Percentiles rank a stretch among this genome's conserved stretches.
These are phyloP conservation scores for Alternaria ethzedia DNA, from an alignment of 2,329 filamentous ascomycete species.

Conservation along the genomic window DNA sequence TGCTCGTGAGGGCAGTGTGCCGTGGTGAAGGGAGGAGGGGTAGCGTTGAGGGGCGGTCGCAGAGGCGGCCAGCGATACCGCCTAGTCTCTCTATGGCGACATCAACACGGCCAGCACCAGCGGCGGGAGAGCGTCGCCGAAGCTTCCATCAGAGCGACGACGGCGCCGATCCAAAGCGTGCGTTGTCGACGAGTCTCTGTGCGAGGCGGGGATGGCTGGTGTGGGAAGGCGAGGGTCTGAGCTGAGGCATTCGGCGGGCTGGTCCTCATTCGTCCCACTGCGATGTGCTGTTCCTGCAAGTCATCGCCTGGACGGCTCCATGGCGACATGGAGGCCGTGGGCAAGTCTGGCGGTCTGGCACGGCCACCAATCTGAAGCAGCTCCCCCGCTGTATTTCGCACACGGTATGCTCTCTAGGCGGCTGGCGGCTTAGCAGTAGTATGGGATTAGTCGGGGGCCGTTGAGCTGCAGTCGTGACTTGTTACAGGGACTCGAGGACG, in stretches of 20 bases:
- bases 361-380: conserved; percentile 13
- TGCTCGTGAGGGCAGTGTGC: conserved; percentile 1
- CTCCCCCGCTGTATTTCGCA: not conserved
- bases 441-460: not conserved
- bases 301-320: conserved; percentile 18
- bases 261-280: conserved; percentile 20
- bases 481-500: conserved; percentile 13
- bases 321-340: not conserved
- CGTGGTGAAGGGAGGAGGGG: conserved; percentile 2
- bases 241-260: conserved; percentile 28
- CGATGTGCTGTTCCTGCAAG: conserved; percentile 34
- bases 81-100: conserved; percentile 2
- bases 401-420: not conserved
- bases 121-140: conserved; percentile 5
- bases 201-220: conserved; percentile 21
- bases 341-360: conserved; percentile 19
- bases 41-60: conserved; percentile 21
- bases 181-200: conserved; percentile 23
- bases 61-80: conserved; percentile 23
- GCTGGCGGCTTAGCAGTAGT: not conserved
- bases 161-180: conserved; percentile 15
- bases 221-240: conserved; percentile 10
- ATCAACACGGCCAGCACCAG: not conserved
- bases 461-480: conserved; percentile 17
- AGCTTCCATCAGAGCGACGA: conserved; percentile 5